Conservation (phyloP, 176 grass and related monocot species). For the Tuctoria greenei region DNA sequence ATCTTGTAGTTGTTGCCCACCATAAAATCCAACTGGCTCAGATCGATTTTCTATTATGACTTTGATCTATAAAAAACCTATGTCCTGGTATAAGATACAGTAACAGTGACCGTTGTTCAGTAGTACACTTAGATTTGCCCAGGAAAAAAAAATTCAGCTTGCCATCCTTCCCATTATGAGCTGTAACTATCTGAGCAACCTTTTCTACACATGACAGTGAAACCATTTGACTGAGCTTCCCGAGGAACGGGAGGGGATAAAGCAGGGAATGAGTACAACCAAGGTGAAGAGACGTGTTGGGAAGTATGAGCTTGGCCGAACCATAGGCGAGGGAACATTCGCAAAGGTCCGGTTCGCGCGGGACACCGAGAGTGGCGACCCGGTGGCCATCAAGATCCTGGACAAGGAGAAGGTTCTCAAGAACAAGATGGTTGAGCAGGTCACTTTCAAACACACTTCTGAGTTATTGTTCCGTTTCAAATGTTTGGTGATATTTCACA, state of each 20-base stretch:
- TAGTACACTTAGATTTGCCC: too few species aligned
- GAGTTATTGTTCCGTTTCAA: conserved; percentile 22
- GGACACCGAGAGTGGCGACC: conserved; percentile 59
- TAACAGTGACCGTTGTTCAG: too few species aligned
- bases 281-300: conserved; percentile 96
- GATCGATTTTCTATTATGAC: too few species aligned
- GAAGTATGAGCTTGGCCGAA: conserved; percentile 92
- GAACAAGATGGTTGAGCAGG: conserved; percentile 97
- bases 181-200: neutral
- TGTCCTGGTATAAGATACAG: too few species aligned
- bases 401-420: conserved; percentile 96
- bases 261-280: conserved; percentile 58
- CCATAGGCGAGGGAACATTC: conserved; percentile 91
- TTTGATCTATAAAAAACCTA: too few species aligned
- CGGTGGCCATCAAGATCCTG: conserved; percentile 93
- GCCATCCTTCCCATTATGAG: neutral
- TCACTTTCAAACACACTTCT: conserved; percentile 30
- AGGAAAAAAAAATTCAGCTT: neutral
- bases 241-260: conserved; percentile 3
- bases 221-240: neutral
- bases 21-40: too few species aligned
- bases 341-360: conserved; percentile 88
- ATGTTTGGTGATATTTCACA: conserved; percentile 34
- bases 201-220: conserved; percentile 39
- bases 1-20: too few species aligned